Evolutionary conservation across 768 basidiomycete genomes (phyloP).

Genomic region (Amanita polypyramis): DNA sequence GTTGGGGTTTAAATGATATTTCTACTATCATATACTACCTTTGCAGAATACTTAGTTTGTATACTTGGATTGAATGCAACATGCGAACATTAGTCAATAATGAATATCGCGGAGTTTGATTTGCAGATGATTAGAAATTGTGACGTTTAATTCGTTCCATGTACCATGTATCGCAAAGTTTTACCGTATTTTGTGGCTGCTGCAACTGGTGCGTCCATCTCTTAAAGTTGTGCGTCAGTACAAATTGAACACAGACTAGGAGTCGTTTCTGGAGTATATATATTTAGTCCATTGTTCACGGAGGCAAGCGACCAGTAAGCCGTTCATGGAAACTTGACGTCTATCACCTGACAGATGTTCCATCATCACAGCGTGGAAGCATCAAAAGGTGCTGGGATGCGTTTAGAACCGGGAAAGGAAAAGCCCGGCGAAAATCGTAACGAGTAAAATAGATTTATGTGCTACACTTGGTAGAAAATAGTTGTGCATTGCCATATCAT

Average conservation of each 20-base stretch:
- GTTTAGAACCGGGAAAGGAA: background rate
- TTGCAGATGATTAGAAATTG: background rate
- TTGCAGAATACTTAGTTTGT: no score
- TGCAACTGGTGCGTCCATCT: conserved; percentile 35
- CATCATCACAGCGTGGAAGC: background rate
- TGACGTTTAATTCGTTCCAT: background rate
- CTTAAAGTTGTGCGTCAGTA: background rate
- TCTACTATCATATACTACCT: no score
- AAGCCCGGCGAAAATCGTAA: background rate
- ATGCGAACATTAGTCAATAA: no score
- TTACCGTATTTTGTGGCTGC: conserved; percentile 47
- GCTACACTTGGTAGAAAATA: background rate
- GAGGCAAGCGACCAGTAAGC: conserved; percentile 13
- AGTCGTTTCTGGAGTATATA: conserved; percentile 51
- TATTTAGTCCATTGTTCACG: conserved; percentile 44
- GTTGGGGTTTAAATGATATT: background rate
- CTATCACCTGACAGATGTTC: background rate
- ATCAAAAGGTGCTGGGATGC: background rate
- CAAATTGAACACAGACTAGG: conserved; percentile 25
- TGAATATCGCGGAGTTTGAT: background rate
- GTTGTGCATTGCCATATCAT: conserved; percentile 12
- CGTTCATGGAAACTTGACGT: background rate
- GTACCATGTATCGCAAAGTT: conserved; percentile 22
- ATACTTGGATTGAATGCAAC: no score
- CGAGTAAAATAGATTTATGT: background rate